phyloP scores from a whole-genome alignment of 139 green algal genomes.

The Chlorella sp. region DNA sequence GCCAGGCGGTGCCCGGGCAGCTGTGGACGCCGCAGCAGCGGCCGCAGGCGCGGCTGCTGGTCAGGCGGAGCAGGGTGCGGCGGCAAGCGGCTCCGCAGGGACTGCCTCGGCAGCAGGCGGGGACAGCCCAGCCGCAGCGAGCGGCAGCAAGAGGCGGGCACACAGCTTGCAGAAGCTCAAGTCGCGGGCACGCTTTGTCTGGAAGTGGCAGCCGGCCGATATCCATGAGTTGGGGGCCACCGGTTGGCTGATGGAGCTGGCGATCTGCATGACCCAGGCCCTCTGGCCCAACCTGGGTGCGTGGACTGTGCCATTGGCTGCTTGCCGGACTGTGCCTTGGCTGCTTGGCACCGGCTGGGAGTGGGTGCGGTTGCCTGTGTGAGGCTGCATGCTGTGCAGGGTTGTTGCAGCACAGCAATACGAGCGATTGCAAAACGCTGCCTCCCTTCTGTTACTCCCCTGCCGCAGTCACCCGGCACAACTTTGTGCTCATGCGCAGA shows the following conservation, averaged over 20 bases:
- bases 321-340: too few relatives aligned
- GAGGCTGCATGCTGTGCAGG: too few relatives aligned
- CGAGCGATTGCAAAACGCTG: too few relatives aligned
- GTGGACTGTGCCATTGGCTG: not conserved
- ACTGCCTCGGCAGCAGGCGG: not conserved
- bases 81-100: not conserved
- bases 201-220: not conserved
- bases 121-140: not conserved
- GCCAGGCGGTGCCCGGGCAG: too few relatives aligned
- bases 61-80: not conserved
- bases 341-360: too few relatives aligned
- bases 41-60: not conserved
- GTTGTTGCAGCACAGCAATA: too few relatives aligned
- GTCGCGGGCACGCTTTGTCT: not conserved
- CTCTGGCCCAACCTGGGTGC: not conserved
- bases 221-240: too few relatives aligned
- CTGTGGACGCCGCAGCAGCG: not conserved
- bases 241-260: not conserved
- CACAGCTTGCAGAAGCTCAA: not conserved
- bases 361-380: too few relatives aligned
- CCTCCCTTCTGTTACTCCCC: not conserved
- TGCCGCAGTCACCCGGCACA: not conserved
- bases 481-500: not conserved
- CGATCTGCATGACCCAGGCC: constrained; percentile 6
- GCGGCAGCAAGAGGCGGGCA: not conserved